Conservation (phyloP, 495 filamentous ascomycete species). For the Chaetomium fimeti region DNA sequence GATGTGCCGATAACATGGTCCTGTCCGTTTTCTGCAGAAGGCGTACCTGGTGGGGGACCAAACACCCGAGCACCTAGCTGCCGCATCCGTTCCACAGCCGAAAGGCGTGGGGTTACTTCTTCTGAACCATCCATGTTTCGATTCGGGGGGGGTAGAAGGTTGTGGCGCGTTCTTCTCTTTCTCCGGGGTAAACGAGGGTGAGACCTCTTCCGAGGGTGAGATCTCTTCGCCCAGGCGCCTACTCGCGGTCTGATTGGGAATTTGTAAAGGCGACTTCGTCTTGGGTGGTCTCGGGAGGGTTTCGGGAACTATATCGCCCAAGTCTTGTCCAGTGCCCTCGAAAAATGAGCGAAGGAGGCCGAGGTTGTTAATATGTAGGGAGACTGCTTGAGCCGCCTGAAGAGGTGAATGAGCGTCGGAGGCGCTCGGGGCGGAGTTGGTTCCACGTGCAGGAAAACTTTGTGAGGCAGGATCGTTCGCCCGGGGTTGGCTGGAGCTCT, state of each 20-base stretch:
- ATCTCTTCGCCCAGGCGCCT: background rate
- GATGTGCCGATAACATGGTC: background rate
- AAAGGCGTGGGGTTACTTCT: constrained; percentile 16
- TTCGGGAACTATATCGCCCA: constrained; percentile 26
- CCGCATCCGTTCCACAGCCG: constrained; percentile 36
- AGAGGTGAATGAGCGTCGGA: constrained; percentile 7
- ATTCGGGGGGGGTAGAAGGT: background rate
- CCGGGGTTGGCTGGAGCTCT: background rate
- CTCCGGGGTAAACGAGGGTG: background rate
- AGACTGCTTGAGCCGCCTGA: constrained; percentile 36
- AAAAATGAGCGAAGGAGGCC: constrained; percentile 29
- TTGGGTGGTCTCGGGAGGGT: constrained; percentile 17
- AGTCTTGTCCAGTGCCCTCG: background rate
- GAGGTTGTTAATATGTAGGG: constrained; percentile 27
- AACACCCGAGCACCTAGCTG: constrained; percentile 20
- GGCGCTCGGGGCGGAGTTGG: background rate
- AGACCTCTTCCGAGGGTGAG: background rate
- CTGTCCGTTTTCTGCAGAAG: background rate
- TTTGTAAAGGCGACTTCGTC: background rate
- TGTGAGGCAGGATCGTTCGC: background rate
- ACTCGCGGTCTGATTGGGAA: background rate
- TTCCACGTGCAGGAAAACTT: background rate
- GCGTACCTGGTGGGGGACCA: background rate
- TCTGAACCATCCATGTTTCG: constrained; percentile 32
- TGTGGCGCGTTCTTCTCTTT: background rate